Conservation (phyloP, 805 yeast species). For the Candida khao-thaluensis region DNA sequence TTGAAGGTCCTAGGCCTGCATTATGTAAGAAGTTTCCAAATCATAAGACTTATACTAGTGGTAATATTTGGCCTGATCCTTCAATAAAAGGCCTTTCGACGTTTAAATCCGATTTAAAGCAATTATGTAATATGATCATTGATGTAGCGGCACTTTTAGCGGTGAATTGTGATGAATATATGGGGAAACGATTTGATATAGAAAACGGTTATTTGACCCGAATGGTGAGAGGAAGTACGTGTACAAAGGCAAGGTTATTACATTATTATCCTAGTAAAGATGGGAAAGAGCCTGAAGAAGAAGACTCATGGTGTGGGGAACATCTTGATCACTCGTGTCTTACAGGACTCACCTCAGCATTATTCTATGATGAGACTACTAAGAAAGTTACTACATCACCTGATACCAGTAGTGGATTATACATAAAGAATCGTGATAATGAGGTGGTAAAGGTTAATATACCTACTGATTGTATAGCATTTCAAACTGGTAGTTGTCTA, state of each 20-base stretch:
- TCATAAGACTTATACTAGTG: constrained; percentile 44
- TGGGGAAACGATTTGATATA: constrained; percentile 30
- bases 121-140: constrained; percentile 45
- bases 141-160: constrained; percentile 51
- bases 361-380: constrained; percentile 42
- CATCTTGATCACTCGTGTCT: constrained; percentile 61
- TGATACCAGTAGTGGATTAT: constrained; percentile 49
- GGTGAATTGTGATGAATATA: constrained; percentile 50
- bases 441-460: constrained; percentile 49
- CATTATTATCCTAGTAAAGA: constrained; percentile 47
- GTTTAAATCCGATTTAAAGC: constrained; percentile 39
- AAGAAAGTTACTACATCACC: constrained; percentile 33
- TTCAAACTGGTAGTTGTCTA: constrained; percentile 60
- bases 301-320: constrained; percentile 59
- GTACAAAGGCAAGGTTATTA: constrained; percentile 56
- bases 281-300: constrained; percentile 9
- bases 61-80: constrained; percentile 52
- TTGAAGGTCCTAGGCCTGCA: constrained; percentile 47
- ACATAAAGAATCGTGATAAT: constrained; percentile 47
- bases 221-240: constrained; percentile 49
- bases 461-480: constrained; percentile 55
- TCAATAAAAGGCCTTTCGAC: constrained; percentile 21
- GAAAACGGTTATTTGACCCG: constrained; percentile 38
- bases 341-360: constrained; percentile 58
- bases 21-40: constrained; percentile 30